phyloP scores from a whole-genome alignment of 2,329 filamentous ascomycete genomes.

The Colletotrichum filicis region DNA sequence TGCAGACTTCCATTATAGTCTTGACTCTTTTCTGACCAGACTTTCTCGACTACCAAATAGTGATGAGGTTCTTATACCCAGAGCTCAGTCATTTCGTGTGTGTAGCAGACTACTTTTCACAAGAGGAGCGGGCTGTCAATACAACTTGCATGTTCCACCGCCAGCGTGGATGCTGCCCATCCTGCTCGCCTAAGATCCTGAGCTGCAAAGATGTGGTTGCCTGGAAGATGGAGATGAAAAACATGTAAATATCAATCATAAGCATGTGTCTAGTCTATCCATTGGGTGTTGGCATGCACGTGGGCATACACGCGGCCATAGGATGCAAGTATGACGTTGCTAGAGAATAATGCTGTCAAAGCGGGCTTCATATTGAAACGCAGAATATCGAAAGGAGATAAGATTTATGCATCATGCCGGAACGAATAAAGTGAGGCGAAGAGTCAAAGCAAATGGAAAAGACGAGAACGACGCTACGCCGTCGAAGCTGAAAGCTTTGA shows the following conservation, averaged over 20 bases:
- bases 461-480: neutral
- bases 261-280: neutral
- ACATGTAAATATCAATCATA: neutral
- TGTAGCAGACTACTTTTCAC: too few relatives aligned
- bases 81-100: too few relatives aligned
- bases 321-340: neutral
- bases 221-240: too few relatives aligned
- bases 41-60: too few relatives aligned
- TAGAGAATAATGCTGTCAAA: neutral
- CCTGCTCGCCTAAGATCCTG: too few relatives aligned
- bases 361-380: neutral
- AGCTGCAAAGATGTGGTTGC: too few relatives aligned
- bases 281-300: neutral
- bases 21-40: too few relatives aligned
- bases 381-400: neutral
- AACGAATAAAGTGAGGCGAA: neutral
- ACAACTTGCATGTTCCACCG: too few relatives aligned
- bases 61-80: too few relatives aligned
- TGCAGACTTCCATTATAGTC: too few relatives aligned
- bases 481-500: neutral
- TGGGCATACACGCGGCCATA: neutral
- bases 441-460: slow-evolving; percentile 16
- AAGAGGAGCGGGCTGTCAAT: too few relatives aligned
- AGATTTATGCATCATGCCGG: slow-evolving; percentile 7
- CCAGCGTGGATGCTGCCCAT: too few relatives aligned